Evolutionary conservation across 1,284 basidiomycete genomes (phyloP).

Genomic region (Ceratobasidium sp.): DNA sequence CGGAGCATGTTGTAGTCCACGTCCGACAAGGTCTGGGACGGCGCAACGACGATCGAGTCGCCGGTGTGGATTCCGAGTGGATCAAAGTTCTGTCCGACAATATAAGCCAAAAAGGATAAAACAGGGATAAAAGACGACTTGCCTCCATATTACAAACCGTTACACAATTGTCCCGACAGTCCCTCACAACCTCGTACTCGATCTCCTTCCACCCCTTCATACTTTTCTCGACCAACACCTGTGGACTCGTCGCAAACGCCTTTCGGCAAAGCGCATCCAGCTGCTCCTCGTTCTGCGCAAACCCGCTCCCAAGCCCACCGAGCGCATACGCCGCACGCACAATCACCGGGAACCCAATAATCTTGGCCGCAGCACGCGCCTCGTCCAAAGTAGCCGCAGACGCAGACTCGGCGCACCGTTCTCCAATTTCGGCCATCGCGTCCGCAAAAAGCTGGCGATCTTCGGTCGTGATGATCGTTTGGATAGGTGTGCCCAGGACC

Average conservation of each 20-base stretch:
- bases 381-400: constrained; percentile 89
- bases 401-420: constrained; percentile 90
- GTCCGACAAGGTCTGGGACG: constrained; percentile 98
- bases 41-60: constrained; percentile 98
- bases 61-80: constrained; percentile 98
- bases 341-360: constrained; percentile 97
- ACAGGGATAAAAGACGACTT: constrained; percentile 52
- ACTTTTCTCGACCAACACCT: constrained; percentile 97
- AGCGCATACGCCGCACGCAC: constrained; percentile 97
- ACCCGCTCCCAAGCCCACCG: constrained; percentile 94
- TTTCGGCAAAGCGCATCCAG: constrained; percentile 88
- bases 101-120: not conserved
- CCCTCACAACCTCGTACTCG: constrained; percentile 99
- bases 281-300: constrained; percentile 90
- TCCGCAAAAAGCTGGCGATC: constrained; percentile 94
- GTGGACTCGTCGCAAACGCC: constrained; percentile 96
- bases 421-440: constrained; percentile 97
- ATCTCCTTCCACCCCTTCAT: constrained; percentile 99
- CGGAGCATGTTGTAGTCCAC: constrained; percentile 99
- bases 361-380: constrained; percentile 82
- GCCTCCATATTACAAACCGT: constrained; percentile 99
- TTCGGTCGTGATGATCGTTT: constrained; percentile 97
- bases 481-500: constrained; percentile 96
- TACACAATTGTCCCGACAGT: constrained; percentile 97
- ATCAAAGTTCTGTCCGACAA: constrained; percentile 87